phyloP scores from a whole-genome alignment of 192 early-diverging fungal species.

The Rhizophlyctis rosea region DNA sequence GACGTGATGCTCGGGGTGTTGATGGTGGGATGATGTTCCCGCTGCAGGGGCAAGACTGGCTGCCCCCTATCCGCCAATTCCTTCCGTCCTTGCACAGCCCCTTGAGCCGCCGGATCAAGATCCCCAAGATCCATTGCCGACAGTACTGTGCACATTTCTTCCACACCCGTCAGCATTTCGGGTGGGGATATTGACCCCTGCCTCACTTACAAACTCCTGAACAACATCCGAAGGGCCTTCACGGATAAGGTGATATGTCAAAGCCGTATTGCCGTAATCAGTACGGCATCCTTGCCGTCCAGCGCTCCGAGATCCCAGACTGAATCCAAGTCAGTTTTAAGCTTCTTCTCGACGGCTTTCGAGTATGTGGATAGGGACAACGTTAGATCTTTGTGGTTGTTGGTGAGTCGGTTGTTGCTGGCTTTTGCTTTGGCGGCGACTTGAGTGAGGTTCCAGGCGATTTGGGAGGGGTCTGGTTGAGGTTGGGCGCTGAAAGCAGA shows the following conservation, averaged over 20 bases:
- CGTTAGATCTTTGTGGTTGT: constrained; percentile 26
- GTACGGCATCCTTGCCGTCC: constrained; percentile 60
- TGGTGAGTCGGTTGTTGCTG: constrained; percentile 13
- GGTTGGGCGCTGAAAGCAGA: too few relatives aligned
- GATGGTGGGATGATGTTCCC: too few relatives aligned
- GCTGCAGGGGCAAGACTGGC: too few relatives aligned
- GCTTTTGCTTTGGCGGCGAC: constrained; percentile 4
- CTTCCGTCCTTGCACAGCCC: constrained; percentile 63
- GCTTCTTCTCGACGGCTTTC: constrained; percentile 38
- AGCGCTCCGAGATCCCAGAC: constrained; percentile 69
- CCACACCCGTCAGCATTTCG: constrained; percentile 62
- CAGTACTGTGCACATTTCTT: constrained; percentile 79
- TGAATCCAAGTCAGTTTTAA: constrained; percentile 41
- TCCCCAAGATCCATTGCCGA: constrained; percentile 58
- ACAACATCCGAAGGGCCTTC: constrained; percentile 82
- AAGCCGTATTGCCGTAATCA: constrained; percentile 60
- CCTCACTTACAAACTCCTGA: constrained; percentile 55
- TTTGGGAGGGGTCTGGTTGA: too few relatives aligned
- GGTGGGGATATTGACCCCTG: constrained; percentile 19
- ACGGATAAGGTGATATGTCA: constrained; percentile 77
- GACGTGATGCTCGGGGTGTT: too few relatives aligned
- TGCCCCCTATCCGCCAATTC: constrained; percentile 54
- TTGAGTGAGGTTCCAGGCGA: too few relatives aligned
- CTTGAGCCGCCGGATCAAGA: constrained; percentile 65
- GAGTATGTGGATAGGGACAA: constrained; percentile 16